Evolutionary conservation across 352 stramenopile genomes (phyloP).

Genomic region (Pythium diclinum): DNA sequence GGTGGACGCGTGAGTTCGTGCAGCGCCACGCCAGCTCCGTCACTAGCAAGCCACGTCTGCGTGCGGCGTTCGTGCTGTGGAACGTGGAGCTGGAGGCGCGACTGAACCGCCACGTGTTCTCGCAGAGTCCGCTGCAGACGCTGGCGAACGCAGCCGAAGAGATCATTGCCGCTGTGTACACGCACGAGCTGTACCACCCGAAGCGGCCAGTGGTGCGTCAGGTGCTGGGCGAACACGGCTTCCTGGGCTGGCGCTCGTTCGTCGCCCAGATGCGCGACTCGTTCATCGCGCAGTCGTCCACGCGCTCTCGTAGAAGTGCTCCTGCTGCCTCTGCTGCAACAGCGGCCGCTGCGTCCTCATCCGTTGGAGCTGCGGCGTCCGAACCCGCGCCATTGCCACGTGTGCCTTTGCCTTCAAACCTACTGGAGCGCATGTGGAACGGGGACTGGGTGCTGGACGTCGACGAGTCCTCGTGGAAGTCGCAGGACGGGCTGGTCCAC

Average conservation of each 20-base stretch:
- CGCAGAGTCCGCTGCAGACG: conserved; percentile 31
- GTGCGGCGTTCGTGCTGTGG: conserved; percentile 43
- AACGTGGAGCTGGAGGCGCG: conserved; percentile 41
- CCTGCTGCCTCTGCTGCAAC: neutral
- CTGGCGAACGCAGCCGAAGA: conserved; percentile 55
- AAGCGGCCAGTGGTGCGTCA: conserved; percentile 46
- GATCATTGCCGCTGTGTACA: conserved; percentile 64
- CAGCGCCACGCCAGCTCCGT: conserved; percentile 29
- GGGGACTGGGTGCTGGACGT: conserved; percentile 53
- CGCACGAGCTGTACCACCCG: conserved; percentile 38
- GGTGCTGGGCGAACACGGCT: conserved; percentile 47
- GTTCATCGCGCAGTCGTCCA: conserved; percentile 35
- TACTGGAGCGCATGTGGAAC: conserved; percentile 45
- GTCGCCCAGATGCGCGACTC: conserved; percentile 67
- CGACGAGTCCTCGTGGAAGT: conserved; percentile 41
- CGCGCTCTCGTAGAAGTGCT: neutral
- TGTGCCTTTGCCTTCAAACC: conserved; percentile 24
- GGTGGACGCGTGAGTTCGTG: conserved; percentile 47
- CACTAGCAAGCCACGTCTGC: conserved; percentile 44
- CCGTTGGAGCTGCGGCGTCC: too few species aligned
- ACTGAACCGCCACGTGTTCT: conserved; percentile 49
- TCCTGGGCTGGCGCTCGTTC: conserved; percentile 52
- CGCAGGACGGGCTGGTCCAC: conserved; percentile 12
- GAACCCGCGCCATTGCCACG: neutral
- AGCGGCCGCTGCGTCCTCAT: neutral